Conservation (phyloP, 2,329 filamentous ascomycete genomes). For the Neodidymelliopsis sp. region DNA sequence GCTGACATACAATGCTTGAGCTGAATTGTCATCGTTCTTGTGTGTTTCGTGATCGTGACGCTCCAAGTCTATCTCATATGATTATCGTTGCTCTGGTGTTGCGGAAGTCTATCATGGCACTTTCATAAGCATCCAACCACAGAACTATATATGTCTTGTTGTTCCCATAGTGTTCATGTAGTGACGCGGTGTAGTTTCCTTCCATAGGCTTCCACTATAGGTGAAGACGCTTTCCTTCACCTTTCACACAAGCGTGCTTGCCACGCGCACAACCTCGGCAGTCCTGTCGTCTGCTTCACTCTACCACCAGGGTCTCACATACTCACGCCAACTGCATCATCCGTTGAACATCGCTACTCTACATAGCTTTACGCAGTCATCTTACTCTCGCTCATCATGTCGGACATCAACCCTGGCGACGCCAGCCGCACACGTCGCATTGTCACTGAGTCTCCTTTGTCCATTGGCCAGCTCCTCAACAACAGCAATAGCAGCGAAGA, state of each 20-base stretch:
- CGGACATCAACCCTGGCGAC: slow-evolving; percentile 6
- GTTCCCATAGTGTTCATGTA: too few species aligned
- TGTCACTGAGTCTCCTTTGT: neutral
- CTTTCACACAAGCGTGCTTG: neutral
- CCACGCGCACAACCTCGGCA: neutral
- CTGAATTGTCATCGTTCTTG: too few species aligned
- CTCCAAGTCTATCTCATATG: too few species aligned
- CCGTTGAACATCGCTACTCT: neutral
- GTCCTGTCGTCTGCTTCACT: too few species aligned
- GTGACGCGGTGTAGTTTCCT: neutral
- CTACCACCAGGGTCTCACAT: neutral
- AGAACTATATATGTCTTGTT: too few species aligned
- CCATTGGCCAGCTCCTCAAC: neutral
- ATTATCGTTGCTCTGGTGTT: too few species aligned
- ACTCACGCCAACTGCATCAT: neutral
- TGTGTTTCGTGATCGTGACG: too few species aligned
- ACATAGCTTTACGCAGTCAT: slow-evolving; percentile 1
- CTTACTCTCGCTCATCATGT: slow-evolving; percentile 20
- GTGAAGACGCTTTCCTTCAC: neutral
- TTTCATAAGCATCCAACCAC: too few species aligned
- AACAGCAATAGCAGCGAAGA: too few species aligned
- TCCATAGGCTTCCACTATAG: neutral
- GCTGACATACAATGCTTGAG: too few species aligned
- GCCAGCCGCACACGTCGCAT: neutral
- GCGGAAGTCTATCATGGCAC: too few species aligned